Base-by-base conservation (phyloP, 1,284 basidiomycete genomes). In the Papiliotrema laurentii region DNA sequence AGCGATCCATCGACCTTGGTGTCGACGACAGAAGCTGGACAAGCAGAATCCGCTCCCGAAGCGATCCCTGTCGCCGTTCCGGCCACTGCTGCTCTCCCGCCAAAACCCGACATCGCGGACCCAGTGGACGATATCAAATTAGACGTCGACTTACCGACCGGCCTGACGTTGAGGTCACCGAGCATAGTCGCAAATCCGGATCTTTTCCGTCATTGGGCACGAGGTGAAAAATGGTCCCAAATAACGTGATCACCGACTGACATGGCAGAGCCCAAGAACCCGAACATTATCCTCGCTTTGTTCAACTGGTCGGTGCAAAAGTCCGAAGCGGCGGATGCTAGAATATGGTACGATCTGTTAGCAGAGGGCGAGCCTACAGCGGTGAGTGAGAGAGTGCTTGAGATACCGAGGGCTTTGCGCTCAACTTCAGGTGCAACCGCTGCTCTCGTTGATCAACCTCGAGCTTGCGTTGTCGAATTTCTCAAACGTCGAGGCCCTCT, bases 221-320 rank as follows among this genome's bases (percentile, higher is more conserved):
- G 52, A 30, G 60, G 68, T 67, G 49, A 50, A 64, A 21, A 16
- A 35, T 18, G 10, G 31, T 14, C 13, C 30, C 19, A 1, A 11
- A n/a, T n/a, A n/a, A n/a, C n/a, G n/a, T n/a, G n/a, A n/a, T n/a
- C n/a, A n/a, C 1, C 4, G 39, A 33, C 48, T 59, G 35, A 49
- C 45, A 1, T 18, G 19, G 26, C 45, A 72, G 69, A 72, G 35
- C 62, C 63, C 0, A 50, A 47, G 4, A 58, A 67, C 18, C 26
- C 61, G 3, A 33, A 56, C 18, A 39, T 60, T 5, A 5, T 64
- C 0, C 58, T 75, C 10, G 69, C 73, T n/a, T 65, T 76, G 16
- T 75, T 77, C 60, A 70, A 74, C 49, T 71, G 67, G 58, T 63
- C 66, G 2, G 60, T 74, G n/a, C 56, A 64, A 25, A 72, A 71